These are phyloP conservation scores for Extremus antarcticus DNA, from an alignment of 495 filamentous ascomycete species.

Conservation along the genomic window DNA sequence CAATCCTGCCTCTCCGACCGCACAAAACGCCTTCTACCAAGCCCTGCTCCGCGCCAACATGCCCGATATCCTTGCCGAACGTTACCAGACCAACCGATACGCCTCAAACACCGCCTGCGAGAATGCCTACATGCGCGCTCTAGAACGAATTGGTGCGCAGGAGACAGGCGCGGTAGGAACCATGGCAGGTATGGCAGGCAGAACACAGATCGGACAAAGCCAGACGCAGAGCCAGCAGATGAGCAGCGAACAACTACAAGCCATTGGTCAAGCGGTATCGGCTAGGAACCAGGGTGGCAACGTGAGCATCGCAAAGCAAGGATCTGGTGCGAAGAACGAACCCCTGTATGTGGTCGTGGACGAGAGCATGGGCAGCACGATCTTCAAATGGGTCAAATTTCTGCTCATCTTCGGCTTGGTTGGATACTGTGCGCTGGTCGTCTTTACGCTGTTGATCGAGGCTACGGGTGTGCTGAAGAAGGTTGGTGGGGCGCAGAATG, in stretches of 20 bases:
- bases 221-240: slow-evolving; percentile 17
- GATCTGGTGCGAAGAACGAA: slow-evolving; percentile 60
- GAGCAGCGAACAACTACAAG: slow-evolving; percentile 57
- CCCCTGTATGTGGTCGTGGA: slow-evolving; percentile 95
- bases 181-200: slow-evolving; percentile 3
- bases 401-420: slow-evolving; percentile 63
- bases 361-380: slow-evolving; percentile 61
- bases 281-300: slow-evolving; percentile 61
- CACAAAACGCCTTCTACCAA: slow-evolving; percentile 89
- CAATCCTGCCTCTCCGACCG: slow-evolving; percentile 71
- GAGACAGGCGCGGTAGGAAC: slow-evolving; percentile 29
- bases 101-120: slow-evolving; percentile 65
- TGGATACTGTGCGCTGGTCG: slow-evolving; percentile 59
- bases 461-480: slow-evolving; percentile 65
- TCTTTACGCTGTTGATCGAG: slow-evolving; percentile 73
- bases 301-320: slow-evolving; percentile 43
- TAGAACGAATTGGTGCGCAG: slow-evolving; percentile 51
- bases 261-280: slow-evolving; percentile 76
- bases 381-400: slow-evolving; percentile 90
- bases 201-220: background rate
- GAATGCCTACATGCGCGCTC: slow-evolving; percentile 59
- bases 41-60: slow-evolving; percentile 83
- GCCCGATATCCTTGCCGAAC: slow-evolving; percentile 80
- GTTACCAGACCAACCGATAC: slow-evolving; percentile 76
- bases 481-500: slow-evolving; percentile 54